Percentiles rank a stretch among this genome's conserved stretches.
Conservation (phyloP, 2,329 filamentous ascomycete genomes). For the Pseudofabraea citricarpa region DNA sequence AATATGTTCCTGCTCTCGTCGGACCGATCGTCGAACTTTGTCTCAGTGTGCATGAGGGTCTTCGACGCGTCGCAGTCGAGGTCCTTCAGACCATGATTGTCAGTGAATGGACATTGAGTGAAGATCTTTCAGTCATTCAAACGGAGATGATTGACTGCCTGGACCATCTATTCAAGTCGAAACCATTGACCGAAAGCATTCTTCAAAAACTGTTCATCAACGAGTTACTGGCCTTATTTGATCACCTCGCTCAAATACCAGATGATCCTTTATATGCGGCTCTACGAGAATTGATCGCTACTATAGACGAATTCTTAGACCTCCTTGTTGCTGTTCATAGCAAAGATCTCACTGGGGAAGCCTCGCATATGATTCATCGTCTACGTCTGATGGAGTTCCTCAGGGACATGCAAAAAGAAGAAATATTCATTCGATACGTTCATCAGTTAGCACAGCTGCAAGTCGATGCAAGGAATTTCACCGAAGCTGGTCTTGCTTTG, state of each 20-base stretch:
- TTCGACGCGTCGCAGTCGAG: conserved; percentile 85
- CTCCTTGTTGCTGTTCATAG: conserved; percentile 86
- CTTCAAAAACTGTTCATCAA: conserved; percentile 88
- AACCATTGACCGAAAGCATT: conserved; percentile 80
- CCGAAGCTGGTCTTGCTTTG: conserved; percentile 84
- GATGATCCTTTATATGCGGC: conserved; percentile 73
- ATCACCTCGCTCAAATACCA: conserved; percentile 57
- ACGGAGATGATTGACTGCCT: conserved; percentile 95
- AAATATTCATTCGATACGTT: conserved; percentile 94
- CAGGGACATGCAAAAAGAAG: conserved; percentile 93
- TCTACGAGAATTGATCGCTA: conserved; percentile 73
- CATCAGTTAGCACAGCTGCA: conserved; percentile 84
- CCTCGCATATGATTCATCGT: conserved; percentile 80
- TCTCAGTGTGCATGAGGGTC: conserved; percentile 87
- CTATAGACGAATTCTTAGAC: conserved; percentile 85
- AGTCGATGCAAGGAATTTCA: conserved; percentile 68
- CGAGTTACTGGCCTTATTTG: conserved; percentile 79
- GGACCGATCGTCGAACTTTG: conserved; percentile 90
- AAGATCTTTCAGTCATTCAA: conserved; percentile 86
- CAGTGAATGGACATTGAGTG: conserved; percentile 94
- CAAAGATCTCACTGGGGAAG: conserved; percentile 67
- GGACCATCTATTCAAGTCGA: conserved; percentile 84
- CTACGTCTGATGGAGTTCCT: conserved; percentile 93
- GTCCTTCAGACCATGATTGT: conserved; percentile 97
- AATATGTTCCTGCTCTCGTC: conserved; percentile 91